Evolutionary conservation across 140 eudicot genomes (phyloP), one percentile per base, ranked within the genome.

Genomic region (Oenanthe javanica): DNA sequence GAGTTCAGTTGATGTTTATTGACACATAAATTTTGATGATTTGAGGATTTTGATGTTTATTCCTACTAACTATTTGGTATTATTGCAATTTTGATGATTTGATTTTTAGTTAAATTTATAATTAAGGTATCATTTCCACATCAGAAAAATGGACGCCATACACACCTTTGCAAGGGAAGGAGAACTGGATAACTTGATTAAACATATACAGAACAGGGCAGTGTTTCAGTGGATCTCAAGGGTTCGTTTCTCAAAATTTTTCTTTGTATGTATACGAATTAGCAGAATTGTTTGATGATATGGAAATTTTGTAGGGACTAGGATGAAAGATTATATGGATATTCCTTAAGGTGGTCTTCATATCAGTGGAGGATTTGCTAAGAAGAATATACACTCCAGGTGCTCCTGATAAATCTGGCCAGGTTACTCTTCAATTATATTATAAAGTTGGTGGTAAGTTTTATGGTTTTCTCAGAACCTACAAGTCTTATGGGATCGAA

Each of bases 81-180:
- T 25, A 78, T 79, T 71, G 38, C 52, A 31, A 3, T 66, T 38
- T 46, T 45, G 18, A 76, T 19, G 23, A 63, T 66, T 21, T 66
- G 27, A 78, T 61, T 45, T 18, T 74, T n/a, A 19, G 59, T 10
- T 57, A 6, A n/a, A 36, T 13, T 47, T 46, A 16, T 45, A 15
- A 1, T n/a, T 31, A 77, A 21, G 63, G 1, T 71, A n/a, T 71
- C 67, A 18, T 76, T 61, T 74, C 78, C 16, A 83, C 81, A 78
- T 16, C 85, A 94, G 96, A 82, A 89, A 89, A 78, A 25, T 91
- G 89, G 97, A 93, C 84, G 96, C 88, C 14, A 83, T 92, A 73
- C 98, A 94, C 90, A 88, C 80, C 57, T 93, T 86, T 83, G 93
- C 94, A 38, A 89, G 90, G 83, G 97, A 93, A 87, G 98, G 97